Base-by-base conservation (phyloP, 2,329 filamentous ascomycete species). In the Immersiporthe knoxdaviesiana region DNA sequence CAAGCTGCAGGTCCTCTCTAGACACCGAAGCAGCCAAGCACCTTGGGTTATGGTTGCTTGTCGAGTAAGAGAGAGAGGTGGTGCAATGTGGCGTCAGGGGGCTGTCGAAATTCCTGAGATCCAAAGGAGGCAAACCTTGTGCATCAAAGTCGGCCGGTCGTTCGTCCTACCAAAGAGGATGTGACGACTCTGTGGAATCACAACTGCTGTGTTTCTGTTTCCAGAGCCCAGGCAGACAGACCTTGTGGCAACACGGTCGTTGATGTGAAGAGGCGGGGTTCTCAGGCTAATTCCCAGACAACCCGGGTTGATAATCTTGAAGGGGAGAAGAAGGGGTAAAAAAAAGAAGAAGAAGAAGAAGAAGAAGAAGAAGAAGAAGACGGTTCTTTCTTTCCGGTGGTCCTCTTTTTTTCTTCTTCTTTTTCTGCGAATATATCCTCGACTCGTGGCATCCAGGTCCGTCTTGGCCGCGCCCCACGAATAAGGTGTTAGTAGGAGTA, bases 1-100 rank as follows among this genome's bases (percentile, higher is more conserved):
- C 41, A 44, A 44, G 30, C 63, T 60, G 59, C 60, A 68, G 67
- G 41, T 50, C 52, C 62, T 62, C 24, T 44, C 39, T 44, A 16
- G 12, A 44, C 59, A 18, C 30, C 56, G 14, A 32, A 18, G 6
- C 30, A 18, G n/a, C 35, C 35, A 8, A 8, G 16, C 27, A 16
- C 30, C 56, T 37, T 59, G 56, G 30, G n/a, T n/a, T 37, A 18
- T 37, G n/a, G 60, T 44, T 18, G 18, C 44, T n/a, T 3, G 44
- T n/a, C n/a, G 41, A 44, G 18, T 21, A 16, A 47, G 44, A 47
- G 44, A 4, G 14, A 18, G 44, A 16, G 44, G 44, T 21, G n/a
- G 24, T 47, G 16, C 16, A 11, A 50, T 18, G 44, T 30, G 27
- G 41, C 30, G 44, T 44, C 30, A 30, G 14, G 21, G 50, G 32